Base-by-base conservation (phyloP, 305 asterid species). In the Ilex paraguariensis region DNA sequence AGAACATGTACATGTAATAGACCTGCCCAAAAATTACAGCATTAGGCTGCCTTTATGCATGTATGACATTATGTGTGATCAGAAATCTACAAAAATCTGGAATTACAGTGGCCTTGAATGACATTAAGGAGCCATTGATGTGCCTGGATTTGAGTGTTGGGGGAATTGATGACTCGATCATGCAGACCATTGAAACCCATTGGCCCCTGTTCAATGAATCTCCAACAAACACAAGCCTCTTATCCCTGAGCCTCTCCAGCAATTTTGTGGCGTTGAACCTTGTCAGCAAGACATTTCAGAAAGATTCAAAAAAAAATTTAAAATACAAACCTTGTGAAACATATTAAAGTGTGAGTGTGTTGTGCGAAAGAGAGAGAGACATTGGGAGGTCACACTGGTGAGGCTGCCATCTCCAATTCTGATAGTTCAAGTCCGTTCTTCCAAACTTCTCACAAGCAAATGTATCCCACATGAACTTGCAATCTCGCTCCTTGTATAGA, bases 361-460 rank as follows among this genome's bases (percentile, higher is more conserved):
- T 46, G 32, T 14, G 9, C 11, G 6, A 1, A 0, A 13, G n/a
- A 13, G 28, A 36, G 57, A 14, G 45, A 36, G 51, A 84, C 95
- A 87, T 85, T 10, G 96, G 93, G 52, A 87, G 79, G 52, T 83
- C 77, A 63, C 91, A 87, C 2, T 73, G 60, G 54, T 61, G 62
- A 61, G 94, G 94, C 54, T 88, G 82, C 91, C 94, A 88, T 67
- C 86, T 68, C 96, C 96, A 85, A 13, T 77, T 48, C 58, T 70
- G 84, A 73, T 79, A 87, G 2, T 70, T 73, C 31, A 79, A 57
- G 39, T 85, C 85, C 58, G 75, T 80, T 49, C 96, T 75, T 3
- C 91, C 93, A 10, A 73, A 78, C 50, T 54, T 72, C 13, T 75
- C 73, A 58, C 96, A 83, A 6, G 89, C 89, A 60, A 76, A 67